Base-by-base conservation (phyloP, 768 basidiomycete genomes). In the Suillus decipiens region DNA sequence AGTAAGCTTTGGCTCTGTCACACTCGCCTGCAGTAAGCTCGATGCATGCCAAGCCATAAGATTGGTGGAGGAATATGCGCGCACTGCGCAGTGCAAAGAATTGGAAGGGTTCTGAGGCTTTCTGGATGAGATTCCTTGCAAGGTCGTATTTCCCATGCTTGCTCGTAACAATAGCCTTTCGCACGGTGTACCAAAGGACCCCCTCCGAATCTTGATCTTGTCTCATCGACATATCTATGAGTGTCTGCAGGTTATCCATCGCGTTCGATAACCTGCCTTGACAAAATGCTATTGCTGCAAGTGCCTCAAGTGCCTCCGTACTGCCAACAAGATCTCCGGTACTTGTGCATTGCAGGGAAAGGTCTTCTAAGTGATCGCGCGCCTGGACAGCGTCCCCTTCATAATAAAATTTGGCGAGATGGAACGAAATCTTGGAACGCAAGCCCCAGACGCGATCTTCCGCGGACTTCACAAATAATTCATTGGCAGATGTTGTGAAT, bases 191-290 rank as follows among this genome's bases (percentile, higher is more conserved):
- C 33, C 53, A 54, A n/a, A 55, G 7, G n/a, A 8, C n/a, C 4
- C 2, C 0, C 0, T 54, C 2, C 0, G n/a, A 6, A 41, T 15
- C 0, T 12, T 37, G 3, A 55, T 2, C 0, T 22, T 55, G 3
- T 22, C 34, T 15, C 53, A n/a, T 22, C 3, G 4, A 34, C 14
- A 55, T 36, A 2, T 22, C 7, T 22, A 55, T 1, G 5, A 55
- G 7, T 6, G 2, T 15, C 7, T 55, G 53, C 8, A 55, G 53
- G 8, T 8, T 55, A 9, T 22, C 34, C 53, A 36, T 55, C 7
- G 34, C 34, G 0, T 55, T n/a, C 5, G 34, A 36, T 36, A 36
- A 22, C 34, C 12, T 55, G 34, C 5, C 34, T 36, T 55, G n/a
- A 7, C 3, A 22, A 55, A 14, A 55, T 55, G 53, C 34, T 14